Percentiles rank a stretch among this genome's conserved stretches.
Evolutionary conservation across 1,139 yeast genomes (phyloP).

Genomic region (Nakaseomyces delphensis): DNA sequence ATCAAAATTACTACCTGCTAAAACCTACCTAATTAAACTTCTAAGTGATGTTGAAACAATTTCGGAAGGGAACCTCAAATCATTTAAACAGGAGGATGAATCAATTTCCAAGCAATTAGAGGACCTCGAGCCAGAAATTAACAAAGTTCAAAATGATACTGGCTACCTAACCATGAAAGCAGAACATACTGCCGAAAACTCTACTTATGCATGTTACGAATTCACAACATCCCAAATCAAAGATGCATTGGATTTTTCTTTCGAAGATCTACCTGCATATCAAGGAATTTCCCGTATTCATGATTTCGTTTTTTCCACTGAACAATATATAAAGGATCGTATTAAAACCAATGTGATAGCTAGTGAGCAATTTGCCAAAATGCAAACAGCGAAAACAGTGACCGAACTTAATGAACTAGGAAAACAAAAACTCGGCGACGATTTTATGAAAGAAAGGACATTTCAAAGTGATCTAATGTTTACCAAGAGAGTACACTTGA

Average conservation of each 20-base stretch:
- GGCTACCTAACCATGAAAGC: conserved; percentile 50
- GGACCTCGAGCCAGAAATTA: conserved; percentile 56
- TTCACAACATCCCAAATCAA: conserved; percentile 48
- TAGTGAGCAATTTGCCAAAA: conserved; percentile 64
- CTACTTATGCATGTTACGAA: conserved; percentile 53
- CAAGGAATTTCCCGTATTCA: conserved; percentile 57
- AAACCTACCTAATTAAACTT: conserved; percentile 66
- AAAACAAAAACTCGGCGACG: conserved; percentile 47
- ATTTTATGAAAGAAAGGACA: conserved; percentile 51
- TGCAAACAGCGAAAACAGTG: conserved; percentile 50
- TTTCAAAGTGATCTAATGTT: conserved; percentile 83
- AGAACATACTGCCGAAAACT: conserved; percentile 52
- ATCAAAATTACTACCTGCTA: conserved; percentile 88
- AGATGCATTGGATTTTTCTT: conserved; percentile 52
- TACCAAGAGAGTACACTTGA: conserved; percentile 57
- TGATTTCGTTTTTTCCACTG: conserved; percentile 64
- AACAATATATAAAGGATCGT: conserved; percentile 54
- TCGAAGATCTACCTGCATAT: conserved; percentile 47
- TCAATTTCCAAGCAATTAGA: conserved; percentile 42
- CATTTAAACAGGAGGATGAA: conserved; percentile 43
- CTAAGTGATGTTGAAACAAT: conserved; percentile 56
- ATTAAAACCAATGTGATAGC: conserved; percentile 54
- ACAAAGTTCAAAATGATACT: conserved; percentile 45
- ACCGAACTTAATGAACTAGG: conserved; percentile 59
- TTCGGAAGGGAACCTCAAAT: conserved; percentile 50